Conservation (phyloP, 345 rosid species). For the Linum usitatissimum region DNA sequence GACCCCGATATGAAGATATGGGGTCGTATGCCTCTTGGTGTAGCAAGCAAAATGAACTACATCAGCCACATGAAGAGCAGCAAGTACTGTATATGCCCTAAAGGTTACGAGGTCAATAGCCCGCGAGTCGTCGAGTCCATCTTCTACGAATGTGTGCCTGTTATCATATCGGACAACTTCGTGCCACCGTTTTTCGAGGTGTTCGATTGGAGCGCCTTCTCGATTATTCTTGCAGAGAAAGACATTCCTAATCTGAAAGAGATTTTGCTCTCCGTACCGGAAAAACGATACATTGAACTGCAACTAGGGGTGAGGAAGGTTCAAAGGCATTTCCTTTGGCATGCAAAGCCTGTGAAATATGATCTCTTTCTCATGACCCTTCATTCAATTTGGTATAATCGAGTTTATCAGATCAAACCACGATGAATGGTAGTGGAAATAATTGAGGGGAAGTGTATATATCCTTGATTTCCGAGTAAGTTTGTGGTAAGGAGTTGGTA, state of each 20-base stretch:
- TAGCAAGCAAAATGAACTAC: conserved; percentile 86
- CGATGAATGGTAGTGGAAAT: conserved; percentile 17
- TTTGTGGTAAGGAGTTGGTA: neutral
- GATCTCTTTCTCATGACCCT: conserved; percentile 90
- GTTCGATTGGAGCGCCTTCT: conserved; percentile 66
- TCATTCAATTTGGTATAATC: conserved; percentile 82
- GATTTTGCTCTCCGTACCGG: conserved; percentile 47
- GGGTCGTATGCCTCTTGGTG: conserved; percentile 53
- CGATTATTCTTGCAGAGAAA: conserved; percentile 66
- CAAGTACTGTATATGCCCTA: conserved; percentile 87
- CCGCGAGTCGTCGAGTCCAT: conserved; percentile 86
- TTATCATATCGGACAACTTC: conserved; percentile 77
- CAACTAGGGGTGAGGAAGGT: conserved; percentile 66
- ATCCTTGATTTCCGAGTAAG: neutral
- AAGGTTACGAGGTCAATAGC: conserved; percentile 88
- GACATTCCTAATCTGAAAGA: conserved; percentile 69
- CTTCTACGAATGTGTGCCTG: conserved; percentile 86
- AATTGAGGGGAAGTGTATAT: too few species aligned
- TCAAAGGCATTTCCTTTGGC: conserved; percentile 86
- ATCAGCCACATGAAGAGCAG: conserved; percentile 85
- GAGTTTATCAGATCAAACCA: conserved; percentile 70
- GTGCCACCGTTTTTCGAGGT: conserved; percentile 87
- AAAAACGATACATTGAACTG: conserved; percentile 52
- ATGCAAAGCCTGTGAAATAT: conserved; percentile 63
- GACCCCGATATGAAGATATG: conserved; percentile 67